Evolutionary conservation across 2,329 filamentous ascomycete genomes (phyloP).

Genomic region (Stagonosporopsis rhizophila): DNA sequence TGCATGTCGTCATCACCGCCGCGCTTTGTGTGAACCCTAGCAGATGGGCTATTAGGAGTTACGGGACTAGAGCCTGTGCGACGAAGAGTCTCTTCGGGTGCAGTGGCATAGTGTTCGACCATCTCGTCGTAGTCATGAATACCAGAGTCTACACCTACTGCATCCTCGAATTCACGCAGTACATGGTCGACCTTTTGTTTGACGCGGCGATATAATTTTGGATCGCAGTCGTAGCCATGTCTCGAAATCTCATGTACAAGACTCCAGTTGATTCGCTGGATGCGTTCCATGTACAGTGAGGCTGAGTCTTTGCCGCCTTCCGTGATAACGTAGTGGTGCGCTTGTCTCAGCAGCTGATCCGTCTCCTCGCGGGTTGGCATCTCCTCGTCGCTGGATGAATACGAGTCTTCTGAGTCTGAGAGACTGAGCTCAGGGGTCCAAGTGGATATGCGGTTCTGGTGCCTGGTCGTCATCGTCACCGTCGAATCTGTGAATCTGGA

Average conservation of each 20-base stretch:
- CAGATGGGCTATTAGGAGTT: not conserved
- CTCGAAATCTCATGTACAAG: conserved; percentile 30
- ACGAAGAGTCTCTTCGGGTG: not conserved
- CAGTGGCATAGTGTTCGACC: conserved; percentile 12
- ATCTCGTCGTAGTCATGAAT: conserved; percentile 15
- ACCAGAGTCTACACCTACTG: conserved; percentile 12
- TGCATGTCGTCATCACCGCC: not conserved
- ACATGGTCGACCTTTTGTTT: conserved; percentile 30
- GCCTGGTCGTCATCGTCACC: conserved; percentile 10
- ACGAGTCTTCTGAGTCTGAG: conserved; percentile 14
- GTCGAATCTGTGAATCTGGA: not conserved
- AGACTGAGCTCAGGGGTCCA: conserved; percentile 10
- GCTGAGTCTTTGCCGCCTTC: conserved; percentile 32
- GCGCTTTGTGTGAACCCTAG: not conserved
- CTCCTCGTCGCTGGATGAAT: conserved; percentile 14
- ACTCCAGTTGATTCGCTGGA: conserved; percentile 35
- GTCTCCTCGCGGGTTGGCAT: conserved; percentile 21
- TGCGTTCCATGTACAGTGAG: conserved; percentile 26
- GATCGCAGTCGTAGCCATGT: conserved; percentile 27
- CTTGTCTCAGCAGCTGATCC: conserved; percentile 34
- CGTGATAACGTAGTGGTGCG: conserved; percentile 36
- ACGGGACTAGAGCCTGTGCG: not conserved
- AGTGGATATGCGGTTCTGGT: not conserved
- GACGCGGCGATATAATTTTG: conserved; percentile 28
- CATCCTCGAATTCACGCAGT: conserved; percentile 23